These are phyloP conservation scores for Talaromyces piceae DNA, from an alignment of 2,329 filamentous ascomycete genomes.

Conservation along the genomic window DNA sequence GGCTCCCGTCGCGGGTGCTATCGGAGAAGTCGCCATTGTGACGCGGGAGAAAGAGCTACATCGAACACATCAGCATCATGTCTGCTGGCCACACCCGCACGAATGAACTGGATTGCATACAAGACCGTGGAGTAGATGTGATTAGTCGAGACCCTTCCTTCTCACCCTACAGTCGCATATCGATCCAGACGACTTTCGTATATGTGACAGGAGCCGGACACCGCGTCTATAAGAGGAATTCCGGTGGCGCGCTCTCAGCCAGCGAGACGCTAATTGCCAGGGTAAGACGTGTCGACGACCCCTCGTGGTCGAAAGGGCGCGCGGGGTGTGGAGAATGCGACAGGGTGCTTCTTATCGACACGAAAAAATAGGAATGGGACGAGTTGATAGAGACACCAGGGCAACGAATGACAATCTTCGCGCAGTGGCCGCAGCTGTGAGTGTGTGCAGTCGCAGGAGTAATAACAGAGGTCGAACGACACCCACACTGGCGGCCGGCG, in stretches of 20 bases:
- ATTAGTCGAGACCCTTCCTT: neutral
- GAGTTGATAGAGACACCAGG: neutral
- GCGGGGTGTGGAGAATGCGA: constrained; percentile 1
- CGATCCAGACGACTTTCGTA: neutral
- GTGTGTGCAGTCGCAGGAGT: neutral
- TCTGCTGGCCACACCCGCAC: neutral
- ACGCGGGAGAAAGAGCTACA: neutral
- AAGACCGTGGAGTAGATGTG: neutral
- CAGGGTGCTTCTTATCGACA: neutral
- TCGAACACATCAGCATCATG: neutral
- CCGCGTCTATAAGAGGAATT: neutral
- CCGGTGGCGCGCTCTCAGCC: neutral
- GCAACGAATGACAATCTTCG: neutral
- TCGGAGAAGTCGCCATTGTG: constrained; percentile 7
- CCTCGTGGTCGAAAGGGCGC: neutral
- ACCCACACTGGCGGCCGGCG: neutral
- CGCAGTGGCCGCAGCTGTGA: neutral
- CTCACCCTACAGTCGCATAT: neutral
- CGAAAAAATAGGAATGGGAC: constrained; percentile 1
- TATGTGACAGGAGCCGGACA: neutral
- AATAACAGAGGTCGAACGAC: neutral
- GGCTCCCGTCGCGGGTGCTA: neutral
- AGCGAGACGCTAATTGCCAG: neutral
- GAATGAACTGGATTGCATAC: neutral
- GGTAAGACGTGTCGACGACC: neutral